A percentile compares a stretch with the other conserved stretches of the same genome.
Conservation (phyloP, 169 alveolate genomes). For the Babesia ovis region DNA sequence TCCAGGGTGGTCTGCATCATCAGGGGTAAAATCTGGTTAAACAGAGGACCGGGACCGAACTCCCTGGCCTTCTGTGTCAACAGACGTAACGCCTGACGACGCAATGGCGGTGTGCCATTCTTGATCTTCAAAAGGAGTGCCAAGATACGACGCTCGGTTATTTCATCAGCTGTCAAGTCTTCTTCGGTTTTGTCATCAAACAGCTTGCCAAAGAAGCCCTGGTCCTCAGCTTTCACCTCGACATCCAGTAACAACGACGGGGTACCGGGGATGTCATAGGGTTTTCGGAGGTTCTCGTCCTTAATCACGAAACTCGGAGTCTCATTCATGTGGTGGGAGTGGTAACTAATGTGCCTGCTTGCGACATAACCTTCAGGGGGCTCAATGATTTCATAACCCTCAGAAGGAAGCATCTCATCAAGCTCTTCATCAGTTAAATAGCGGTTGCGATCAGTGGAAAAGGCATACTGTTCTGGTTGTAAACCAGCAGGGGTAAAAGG, state of each 20-base stretch:
- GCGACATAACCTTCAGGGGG: slow-evolving; percentile 89
- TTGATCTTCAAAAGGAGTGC: slow-evolving; percentile 93
- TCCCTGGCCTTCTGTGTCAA: slow-evolving; percentile 96
- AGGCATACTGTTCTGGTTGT: slow-evolving; percentile 59
- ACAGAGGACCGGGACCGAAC: slow-evolving; percentile 96
- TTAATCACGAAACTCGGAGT: slow-evolving; percentile 82
- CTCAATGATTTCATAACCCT: slow-evolving; percentile 88
- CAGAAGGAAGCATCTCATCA: slow-evolving; percentile 90
- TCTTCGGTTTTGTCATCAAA: slow-evolving; percentile 91
- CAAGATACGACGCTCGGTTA: slow-evolving; percentile 94
- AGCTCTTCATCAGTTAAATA: slow-evolving; percentile 95
- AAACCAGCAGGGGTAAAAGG: slow-evolving; percentile 66
- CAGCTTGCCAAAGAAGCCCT: slow-evolving; percentile 84
- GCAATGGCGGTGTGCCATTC: slow-evolving; percentile 97
- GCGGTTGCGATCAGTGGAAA: slow-evolving; percentile 66
- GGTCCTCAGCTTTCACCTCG: slow-evolving; percentile 91
- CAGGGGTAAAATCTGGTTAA: slow-evolving; percentile 96
- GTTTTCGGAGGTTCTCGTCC: slow-evolving; percentile 72
- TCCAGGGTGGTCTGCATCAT: slow-evolving; percentile 97
- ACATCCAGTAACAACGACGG: slow-evolving; percentile 75
- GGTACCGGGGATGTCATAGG: slow-evolving; percentile 65
- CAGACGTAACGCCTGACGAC: slow-evolving; percentile 93
- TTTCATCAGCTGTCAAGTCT: slow-evolving; percentile 91
- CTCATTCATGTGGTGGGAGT: slow-evolving; percentile 48
- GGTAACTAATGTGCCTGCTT: slow-evolving; percentile 65